Conservation (phyloP, 176 grass and related monocot genomes). For the Musa beccarii region DNA sequence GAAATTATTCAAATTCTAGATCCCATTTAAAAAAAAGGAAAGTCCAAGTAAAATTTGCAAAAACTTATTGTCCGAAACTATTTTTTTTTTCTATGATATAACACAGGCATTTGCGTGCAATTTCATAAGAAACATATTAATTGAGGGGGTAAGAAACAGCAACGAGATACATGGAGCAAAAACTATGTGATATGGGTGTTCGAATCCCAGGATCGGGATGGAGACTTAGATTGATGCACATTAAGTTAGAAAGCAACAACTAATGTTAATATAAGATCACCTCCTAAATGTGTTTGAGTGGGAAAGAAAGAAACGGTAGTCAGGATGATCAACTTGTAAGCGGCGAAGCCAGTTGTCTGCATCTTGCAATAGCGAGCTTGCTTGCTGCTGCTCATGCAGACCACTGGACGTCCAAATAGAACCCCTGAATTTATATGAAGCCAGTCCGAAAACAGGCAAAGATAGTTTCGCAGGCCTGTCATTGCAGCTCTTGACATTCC, state of each 20-base stretch:
- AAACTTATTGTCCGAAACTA: not conserved
- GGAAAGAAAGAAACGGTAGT: conserved; percentile 61
- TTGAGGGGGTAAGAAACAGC: not conserved
- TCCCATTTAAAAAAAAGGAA: no score
- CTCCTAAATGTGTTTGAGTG: conserved; percentile 24
- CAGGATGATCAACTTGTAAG: conserved; percentile 46
- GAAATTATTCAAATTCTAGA: no score
- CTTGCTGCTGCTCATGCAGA: conserved; percentile 32
- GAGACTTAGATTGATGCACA: no score
- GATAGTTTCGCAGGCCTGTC: conserved; percentile 30
- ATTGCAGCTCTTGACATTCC: conserved; percentile 18
- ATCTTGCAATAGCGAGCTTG: conserved; percentile 36
- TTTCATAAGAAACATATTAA: not conserved
- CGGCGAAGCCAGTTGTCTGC: conserved; percentile 57
- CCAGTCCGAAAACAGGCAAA: conserved; percentile 52
- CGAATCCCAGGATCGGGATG: no score
- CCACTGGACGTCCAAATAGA: conserved; percentile 51
- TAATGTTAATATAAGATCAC: conserved; percentile 2
- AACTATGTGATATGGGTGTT: not conserved
- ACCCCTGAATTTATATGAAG: conserved; percentile 45
- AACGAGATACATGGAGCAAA: not conserved
- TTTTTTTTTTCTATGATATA: not conserved
- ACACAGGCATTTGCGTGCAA: not conserved
- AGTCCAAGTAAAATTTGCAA: no score
- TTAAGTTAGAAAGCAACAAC: not conserved